Conservation (phyloP, 106 monocot genomes). For the Allium cepa region DNA sequence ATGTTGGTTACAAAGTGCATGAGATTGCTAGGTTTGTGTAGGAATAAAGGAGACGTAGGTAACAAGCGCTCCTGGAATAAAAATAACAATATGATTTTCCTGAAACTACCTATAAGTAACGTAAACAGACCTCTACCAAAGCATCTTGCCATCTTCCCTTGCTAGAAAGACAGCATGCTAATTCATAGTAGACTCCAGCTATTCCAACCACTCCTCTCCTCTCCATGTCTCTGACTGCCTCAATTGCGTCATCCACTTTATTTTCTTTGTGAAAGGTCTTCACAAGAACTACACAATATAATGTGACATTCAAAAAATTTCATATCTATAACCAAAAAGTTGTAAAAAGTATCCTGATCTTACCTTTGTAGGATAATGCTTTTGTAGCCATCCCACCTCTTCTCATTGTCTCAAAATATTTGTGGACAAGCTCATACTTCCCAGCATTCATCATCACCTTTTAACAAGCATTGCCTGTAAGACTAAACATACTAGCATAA, state of each 20-base stretch:
- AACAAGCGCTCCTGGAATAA: too few species aligned
- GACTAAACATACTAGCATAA: slow-evolving; percentile 25
- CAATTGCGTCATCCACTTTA: slow-evolving; percentile 63
- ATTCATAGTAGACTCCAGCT: slow-evolving; percentile 85
- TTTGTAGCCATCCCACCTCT: slow-evolving; percentile 59
- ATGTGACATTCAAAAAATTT: not conserved
- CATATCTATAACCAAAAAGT: not conserved
- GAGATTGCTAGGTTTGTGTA: too few species aligned
- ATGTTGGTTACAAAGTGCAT: too few species aligned
- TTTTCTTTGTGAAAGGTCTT: slow-evolving; percentile 78
- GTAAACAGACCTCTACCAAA: slow-evolving; percentile 51
- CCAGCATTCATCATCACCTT: slow-evolving; percentile 93
- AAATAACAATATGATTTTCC: too few species aligned
- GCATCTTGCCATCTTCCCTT: slow-evolving; percentile 88
- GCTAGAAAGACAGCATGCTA: slow-evolving; percentile 82
- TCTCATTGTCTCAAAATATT: slow-evolving; percentile 81
- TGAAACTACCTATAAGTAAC: too few species aligned
- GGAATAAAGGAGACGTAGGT: too few species aligned
- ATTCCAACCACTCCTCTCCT: slow-evolving; percentile 76
- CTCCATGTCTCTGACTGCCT: slow-evolving; percentile 80
- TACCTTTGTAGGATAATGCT: slow-evolving; percentile 90
- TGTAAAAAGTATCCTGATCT: not conserved
- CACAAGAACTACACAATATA: slow-evolving; percentile 62
- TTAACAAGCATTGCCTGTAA: slow-evolving; percentile 47
- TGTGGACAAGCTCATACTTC: slow-evolving; percentile 76